These are phyloP conservation scores for Kazachstania bromeliacearum DNA, from an alignment of 805 yeast genomes.

Conservation along the genomic window DNA sequence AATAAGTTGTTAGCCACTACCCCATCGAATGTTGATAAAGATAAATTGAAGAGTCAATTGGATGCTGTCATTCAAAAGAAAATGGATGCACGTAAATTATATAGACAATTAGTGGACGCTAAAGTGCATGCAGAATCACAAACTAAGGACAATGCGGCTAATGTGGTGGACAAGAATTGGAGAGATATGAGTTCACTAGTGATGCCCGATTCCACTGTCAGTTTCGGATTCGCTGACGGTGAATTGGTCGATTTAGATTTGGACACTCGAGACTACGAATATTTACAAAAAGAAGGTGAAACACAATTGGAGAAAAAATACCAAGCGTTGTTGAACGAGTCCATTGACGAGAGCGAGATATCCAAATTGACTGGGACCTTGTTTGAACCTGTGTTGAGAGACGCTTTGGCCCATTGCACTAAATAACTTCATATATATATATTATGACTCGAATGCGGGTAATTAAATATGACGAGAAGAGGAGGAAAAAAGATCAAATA, in stretches of 20 bases:
- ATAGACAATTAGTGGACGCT: constrained; percentile 21
- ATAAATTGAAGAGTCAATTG: constrained; percentile 31
- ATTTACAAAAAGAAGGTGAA: constrained; percentile 13
- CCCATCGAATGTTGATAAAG: constrained; percentile 19
- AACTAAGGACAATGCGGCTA: constrained; percentile 9
- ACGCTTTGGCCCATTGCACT: neutral
- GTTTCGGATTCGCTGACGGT: constrained; percentile 41
- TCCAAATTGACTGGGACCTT: constrained; percentile 12
- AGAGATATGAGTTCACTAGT: constrained; percentile 35
- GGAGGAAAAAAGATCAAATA: too few relatives aligned
- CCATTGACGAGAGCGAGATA: constrained; percentile 18
- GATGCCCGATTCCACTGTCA: constrained; percentile 34
- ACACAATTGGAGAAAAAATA: constrained; percentile 23
- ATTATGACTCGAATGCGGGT: too few relatives aligned
- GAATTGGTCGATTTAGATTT: constrained; percentile 37
- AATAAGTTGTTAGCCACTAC: constrained; percentile 25
- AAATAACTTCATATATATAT: too few relatives aligned
- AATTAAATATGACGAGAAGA: too few relatives aligned
- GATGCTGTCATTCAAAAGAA: constrained; percentile 32
- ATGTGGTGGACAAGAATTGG: constrained; percentile 34
- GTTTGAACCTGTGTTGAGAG: constrained; percentile 1
- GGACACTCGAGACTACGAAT: constrained; percentile 24
- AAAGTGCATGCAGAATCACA: constrained; percentile 15
- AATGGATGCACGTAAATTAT: constrained; percentile 27
- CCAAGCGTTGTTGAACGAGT: constrained; percentile 20